Percentiles rank a stretch among this genome's conserved stretches.
These are phyloP conservation scores for Didymella arachidicola DNA, from an alignment of 2,329 filamentous ascomycete species.

Conservation along the genomic window DNA sequence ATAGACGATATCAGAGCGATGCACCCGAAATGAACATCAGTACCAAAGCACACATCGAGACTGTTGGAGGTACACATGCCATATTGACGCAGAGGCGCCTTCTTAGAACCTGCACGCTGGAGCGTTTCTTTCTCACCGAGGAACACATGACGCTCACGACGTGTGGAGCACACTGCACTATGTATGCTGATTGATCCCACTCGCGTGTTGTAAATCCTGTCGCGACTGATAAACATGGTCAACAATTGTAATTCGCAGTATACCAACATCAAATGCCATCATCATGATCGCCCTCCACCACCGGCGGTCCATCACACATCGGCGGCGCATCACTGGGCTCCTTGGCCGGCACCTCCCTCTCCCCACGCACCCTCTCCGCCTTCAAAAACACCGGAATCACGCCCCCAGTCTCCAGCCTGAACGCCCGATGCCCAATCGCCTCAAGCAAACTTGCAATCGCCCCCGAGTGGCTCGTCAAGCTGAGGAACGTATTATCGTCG, in stretches of 20 bases:
- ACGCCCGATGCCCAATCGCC: conserved; percentile 66
- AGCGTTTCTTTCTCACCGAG: background rate
- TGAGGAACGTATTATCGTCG: conserved; percentile 58
- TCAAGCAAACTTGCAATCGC: conserved; percentile 63
- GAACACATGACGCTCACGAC: background rate
- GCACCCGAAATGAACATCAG: conserved; percentile 18
- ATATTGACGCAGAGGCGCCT: too few relatives aligned
- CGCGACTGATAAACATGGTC: too few relatives aligned
- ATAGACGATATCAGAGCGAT: conserved; percentile 25
- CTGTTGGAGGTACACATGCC: background rate
- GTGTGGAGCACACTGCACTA: background rate
- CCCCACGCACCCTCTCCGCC: conserved; percentile 57
- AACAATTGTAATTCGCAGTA: too few relatives aligned
- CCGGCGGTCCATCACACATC: conserved; percentile 36
- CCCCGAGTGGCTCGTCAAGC: conserved; percentile 66
- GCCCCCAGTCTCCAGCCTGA: conserved; percentile 69
- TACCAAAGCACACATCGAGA: background rate
- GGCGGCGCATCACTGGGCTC: conserved; percentile 47
- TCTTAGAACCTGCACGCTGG: background rate
- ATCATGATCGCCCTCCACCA: background rate
- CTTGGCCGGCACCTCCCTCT: conserved; percentile 34
- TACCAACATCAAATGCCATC: too few relatives aligned
- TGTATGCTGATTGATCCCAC: background rate
- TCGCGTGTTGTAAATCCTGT: background rate
- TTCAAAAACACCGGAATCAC: conserved; percentile 72